Percentiles rank a stretch among this genome's conserved stretches.
Evolutionary conservation across 73 alveolate species (phyloP).

Genomic region (Stentor roeselii): DNA sequence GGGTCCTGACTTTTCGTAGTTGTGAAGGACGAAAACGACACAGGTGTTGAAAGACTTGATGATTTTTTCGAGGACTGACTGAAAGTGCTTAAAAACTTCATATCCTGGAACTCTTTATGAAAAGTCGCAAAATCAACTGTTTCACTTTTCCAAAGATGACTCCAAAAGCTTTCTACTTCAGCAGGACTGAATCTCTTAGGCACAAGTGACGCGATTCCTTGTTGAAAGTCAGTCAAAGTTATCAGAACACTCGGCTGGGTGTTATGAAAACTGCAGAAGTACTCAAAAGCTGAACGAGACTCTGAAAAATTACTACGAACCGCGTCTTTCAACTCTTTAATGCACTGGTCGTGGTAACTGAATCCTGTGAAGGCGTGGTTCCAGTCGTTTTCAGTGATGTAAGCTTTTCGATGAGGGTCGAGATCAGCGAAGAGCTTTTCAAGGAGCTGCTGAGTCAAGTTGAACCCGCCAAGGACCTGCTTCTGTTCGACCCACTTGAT

Average conservation of each 20-base stretch:
- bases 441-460: slow-evolving; percentile 59
- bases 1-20: slow-evolving; percentile 26
- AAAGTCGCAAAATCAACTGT: slow-evolving; percentile 11
- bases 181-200: slow-evolving; percentile 54
- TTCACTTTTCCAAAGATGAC: slow-evolving; percentile 39
- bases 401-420: slow-evolving; percentile 85
- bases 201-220: slow-evolving; percentile 50
- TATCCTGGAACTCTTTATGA: neutral
- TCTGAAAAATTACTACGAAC: slow-evolving; percentile 51
- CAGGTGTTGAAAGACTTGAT: neutral
- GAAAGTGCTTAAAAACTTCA: neutral
- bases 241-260: neutral
- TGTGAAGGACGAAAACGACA: too few species aligned
- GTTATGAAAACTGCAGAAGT: slow-evolving; percentile 41
- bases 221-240: slow-evolving; percentile 35
- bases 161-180: slow-evolving; percentile 57
- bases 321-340: slow-evolving; percentile 63
- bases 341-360: slow-evolving; percentile 55
- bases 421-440: slow-evolving; percentile 64
- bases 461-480: slow-evolving; percentile 72
- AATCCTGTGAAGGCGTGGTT: slow-evolving; percentile 52
- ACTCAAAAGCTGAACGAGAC: slow-evolving; percentile 60
- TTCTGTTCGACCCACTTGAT: slow-evolving; percentile 57
- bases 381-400: slow-evolving; percentile 76
- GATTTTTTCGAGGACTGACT: slow-evolving; percentile 11